Evolutionary conservation across 139 green algal genomes (phyloP), one percentile per base, ranked within the genome.

Genomic region (Chlorella sp.): DNA sequence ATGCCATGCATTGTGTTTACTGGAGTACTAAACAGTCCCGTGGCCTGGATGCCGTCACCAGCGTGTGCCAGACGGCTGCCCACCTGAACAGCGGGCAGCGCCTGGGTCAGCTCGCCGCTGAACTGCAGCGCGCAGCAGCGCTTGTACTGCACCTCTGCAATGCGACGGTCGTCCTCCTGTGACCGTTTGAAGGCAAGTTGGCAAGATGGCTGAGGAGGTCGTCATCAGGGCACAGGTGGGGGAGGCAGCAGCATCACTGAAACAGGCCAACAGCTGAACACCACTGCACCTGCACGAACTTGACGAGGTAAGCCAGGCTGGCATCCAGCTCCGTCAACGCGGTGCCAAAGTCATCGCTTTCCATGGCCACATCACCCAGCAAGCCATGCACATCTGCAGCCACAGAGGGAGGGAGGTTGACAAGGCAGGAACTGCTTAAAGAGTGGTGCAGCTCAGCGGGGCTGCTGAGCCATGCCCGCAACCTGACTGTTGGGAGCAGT

Each of bases 111-210:
- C 28, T 64, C 89, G 3, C 83, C 78, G 20, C 80, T 32, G 56
- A 93, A 93, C 78, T 93, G 89, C 62, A 91, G 81, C 18, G 89
- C 85, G 30, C 90, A 86, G 65, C 75, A 80, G 39, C 83, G 74
- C 86, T 93, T 93, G 84, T 90, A 93, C 41, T 93, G 87, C 63
- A 90, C 69, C 70, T 92, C 89, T 6, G 88, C 90, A 13, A 90
- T 74, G 25, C 88, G 80, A 36, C 90, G 67, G 75, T 90, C 87
- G 44, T 85, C 80, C 41, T 80, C 64, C 82, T 87, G 82, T 73
- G 51, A 2, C 6, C 2, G 13, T 60, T 60, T 60, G 51, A 15
- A 15, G 15, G 51, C 51, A 57, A 9, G 44, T 6, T 51, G n/a
- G n/a, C 44, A 51, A 51, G 44, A 51, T 6, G 44, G 44, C 6